Percentiles rank a stretch among this genome's conserved stretches.
phyloP scores from a whole-genome alignment of 2,329 filamentous ascomycete species.

The Escovopsis sp. region DNA sequence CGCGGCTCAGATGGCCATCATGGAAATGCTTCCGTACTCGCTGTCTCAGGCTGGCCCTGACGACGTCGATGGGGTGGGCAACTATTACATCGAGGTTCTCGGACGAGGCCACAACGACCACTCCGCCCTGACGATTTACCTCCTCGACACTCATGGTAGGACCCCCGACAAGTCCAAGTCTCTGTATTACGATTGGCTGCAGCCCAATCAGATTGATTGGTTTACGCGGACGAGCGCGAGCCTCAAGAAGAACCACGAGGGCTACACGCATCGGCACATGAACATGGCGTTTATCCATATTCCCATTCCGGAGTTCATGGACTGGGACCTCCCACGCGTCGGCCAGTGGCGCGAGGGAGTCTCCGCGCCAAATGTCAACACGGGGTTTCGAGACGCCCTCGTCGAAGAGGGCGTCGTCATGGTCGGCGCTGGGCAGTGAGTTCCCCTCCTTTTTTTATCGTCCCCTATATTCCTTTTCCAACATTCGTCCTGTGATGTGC shows the following conservation, averaged over 20 bases:
- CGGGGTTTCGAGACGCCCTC: slow-evolving; percentile 81
- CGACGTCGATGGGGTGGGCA: slow-evolving; percentile 79
- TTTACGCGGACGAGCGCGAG: slow-evolving; percentile 65
- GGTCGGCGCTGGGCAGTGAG: slow-evolving; percentile 82
- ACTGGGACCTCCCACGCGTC: slow-evolving; percentile 38
- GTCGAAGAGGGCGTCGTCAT: slow-evolving; percentile 74
- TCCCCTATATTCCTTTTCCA: neutral
- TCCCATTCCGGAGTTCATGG: slow-evolving; percentile 75
- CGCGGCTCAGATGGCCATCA: slow-evolving; percentile 65
- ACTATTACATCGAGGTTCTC: slow-evolving; percentile 85
- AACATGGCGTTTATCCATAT: slow-evolving; percentile 97
- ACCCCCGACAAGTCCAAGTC: slow-evolving; percentile 78
- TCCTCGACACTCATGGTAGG: slow-evolving; percentile 87
- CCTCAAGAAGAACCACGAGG: slow-evolving; percentile 61
- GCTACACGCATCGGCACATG: slow-evolving; percentile 87
- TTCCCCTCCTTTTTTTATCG: slow-evolving; percentile 10
- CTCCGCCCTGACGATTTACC: slow-evolving; percentile 84
- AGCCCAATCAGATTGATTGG: slow-evolving; percentile 87
- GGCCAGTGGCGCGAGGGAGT: slow-evolving; percentile 71
- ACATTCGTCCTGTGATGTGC: too few species aligned
- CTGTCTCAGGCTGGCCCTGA: slow-evolving; percentile 72
- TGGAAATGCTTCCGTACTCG: slow-evolving; percentile 79
- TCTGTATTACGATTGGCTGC: slow-evolving; percentile 95
- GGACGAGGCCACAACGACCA: slow-evolving; percentile 67
- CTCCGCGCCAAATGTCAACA: slow-evolving; percentile 80